Base-by-base conservation (phyloP, 768 basidiomycete genomes). In the Chalciporus sphaerocephalus region DNA sequence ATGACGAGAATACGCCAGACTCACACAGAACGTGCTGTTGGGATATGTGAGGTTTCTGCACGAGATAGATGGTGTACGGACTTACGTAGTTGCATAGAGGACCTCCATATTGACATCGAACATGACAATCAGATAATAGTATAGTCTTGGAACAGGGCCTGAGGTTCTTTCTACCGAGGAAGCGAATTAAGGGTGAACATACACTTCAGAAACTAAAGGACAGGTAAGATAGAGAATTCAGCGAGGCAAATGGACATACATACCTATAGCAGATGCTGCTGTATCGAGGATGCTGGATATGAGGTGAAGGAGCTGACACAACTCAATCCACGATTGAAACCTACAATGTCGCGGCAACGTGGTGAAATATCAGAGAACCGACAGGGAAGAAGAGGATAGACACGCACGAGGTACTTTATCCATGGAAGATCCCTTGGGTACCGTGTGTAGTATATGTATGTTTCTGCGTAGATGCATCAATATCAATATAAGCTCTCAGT, bases 21-120 rank as follows among this genome's bases (percentile, higher is more conserved):
- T 58, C 43, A 65, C 64, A 30, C 65, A 67, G 36, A 65, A 65
- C 20, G 60, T 45, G 22, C 64, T 65, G 9, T 5, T 36, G 10
- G 30, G 33, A 41, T 18, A 24, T 3, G 38, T 60, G 34, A 55
- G 42, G 21, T 25, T 25, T 16, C 16, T 27, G 10, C 7, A 18
- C 10, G 1, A 5, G 13, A 5, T 4, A 1, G 15, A 8, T 16
- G 20, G 0, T 7, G 27, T 1, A 6, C 12, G 40, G 10, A 42
- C 62, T 55, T 50, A 65, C 64, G 48, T 49, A 33, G 60, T 55
- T 16, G 60, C 65, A 22, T 56, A 49, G 41, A 67, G 38, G 13
- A 59, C 32, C 0, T 58, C 56, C 39, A 65, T 33, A 18, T 43
- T 43, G 39, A 47, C 58, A 21, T 62, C 38, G 27, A 58, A 65